phyloP scores from a whole-genome alignment of 2,329 filamentous ascomycete species.

The Colletotrichum lini region DNA sequence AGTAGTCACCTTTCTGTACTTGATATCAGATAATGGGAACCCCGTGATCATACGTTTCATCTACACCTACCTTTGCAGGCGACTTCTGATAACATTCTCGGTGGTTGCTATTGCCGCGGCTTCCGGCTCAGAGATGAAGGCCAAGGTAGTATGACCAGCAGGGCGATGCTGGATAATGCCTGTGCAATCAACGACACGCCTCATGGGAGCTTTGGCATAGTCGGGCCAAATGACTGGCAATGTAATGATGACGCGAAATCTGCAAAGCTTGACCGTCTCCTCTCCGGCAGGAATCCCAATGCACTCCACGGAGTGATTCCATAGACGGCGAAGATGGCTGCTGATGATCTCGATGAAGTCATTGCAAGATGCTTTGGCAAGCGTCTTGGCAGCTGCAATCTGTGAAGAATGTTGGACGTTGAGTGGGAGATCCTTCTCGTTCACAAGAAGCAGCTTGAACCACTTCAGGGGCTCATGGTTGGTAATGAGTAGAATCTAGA shows the following conservation, averaged over 20 bases:
- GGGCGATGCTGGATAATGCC: constrained; percentile 52
- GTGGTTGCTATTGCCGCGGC: constrained; percentile 59
- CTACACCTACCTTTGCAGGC: constrained; percentile 43
- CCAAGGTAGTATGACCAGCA: constrained; percentile 50
- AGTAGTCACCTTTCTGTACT: constrained; percentile 42
- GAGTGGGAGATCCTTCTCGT: constrained; percentile 48
- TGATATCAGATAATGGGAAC: rapidly evolving
- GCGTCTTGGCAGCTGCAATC: constrained; percentile 32
- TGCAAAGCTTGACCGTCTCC: constrained; percentile 43
- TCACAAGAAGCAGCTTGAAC: constrained; percentile 60
- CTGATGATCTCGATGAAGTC: constrained; percentile 49
- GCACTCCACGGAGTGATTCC: constrained; percentile 48
- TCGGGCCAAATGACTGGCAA: constrained; percentile 63
- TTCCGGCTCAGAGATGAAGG: constrained; percentile 60
- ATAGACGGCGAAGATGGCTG: constrained; percentile 52
- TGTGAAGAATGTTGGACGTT: constrained; percentile 46
- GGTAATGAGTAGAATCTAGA: constrained; percentile 47
- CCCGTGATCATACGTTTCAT: no score
- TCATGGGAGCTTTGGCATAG: constrained; percentile 56
- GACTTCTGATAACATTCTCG: constrained; percentile 46
- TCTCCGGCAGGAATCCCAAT: constrained; percentile 48
- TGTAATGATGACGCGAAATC: constrained; percentile 57
- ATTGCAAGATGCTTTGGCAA: constrained; percentile 36
- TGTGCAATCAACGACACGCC: constrained; percentile 50
- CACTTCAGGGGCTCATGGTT: constrained; percentile 50